Evolutionary conservation across 306 rosid genomes (phyloP).

Genomic region (Dicorynia guianensis): DNA sequence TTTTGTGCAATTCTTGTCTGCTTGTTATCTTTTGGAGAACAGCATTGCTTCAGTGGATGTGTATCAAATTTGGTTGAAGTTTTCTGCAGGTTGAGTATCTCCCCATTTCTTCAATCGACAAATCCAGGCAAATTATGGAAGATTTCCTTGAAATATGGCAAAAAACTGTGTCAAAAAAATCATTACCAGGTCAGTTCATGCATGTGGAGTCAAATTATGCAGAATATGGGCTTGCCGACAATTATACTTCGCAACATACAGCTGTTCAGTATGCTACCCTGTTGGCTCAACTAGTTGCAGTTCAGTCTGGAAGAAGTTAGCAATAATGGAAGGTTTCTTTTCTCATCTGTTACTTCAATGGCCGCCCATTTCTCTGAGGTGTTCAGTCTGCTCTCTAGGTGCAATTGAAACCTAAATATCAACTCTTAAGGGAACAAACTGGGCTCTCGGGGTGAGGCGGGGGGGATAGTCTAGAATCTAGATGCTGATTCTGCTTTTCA

Average conservation of each 20-base stretch:
- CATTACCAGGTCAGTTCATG: conserved; percentile 90
- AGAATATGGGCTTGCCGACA: conserved; percentile 78
- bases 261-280: conserved; percentile 87
- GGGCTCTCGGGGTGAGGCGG: too few species aligned
- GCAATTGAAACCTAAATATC: too few species aligned
- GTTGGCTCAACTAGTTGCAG: conserved; percentile 79
- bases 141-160: conserved; percentile 78
- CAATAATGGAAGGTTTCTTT: conserved; percentile 2
- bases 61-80: conserved; percentile 16
- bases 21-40: background rate
- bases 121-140: conserved; percentile 75
- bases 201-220: conserved; percentile 73
- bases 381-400: background rate
- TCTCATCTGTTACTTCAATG: conserved; percentile 25
- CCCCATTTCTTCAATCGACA: conserved; percentile 81
- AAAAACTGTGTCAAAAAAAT: conserved; percentile 74
- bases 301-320: conserved; percentile 68
- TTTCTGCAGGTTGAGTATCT: conserved; percentile 81
- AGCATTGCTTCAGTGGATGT: conserved; percentile 2
- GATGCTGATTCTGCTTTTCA: too few species aligned
- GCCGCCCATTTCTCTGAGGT: background rate
- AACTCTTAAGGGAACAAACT: too few species aligned
- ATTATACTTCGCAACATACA: conserved; percentile 77
- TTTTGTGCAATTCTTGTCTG: background rate
- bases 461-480: too few species aligned